A percentile compares a stretch with the other conserved stretches of the same genome.
Evolutionary conservation across 2,329 filamentous ascomycete genomes (phyloP).

Genomic region (Arachnopeziza araneosa): DNA sequence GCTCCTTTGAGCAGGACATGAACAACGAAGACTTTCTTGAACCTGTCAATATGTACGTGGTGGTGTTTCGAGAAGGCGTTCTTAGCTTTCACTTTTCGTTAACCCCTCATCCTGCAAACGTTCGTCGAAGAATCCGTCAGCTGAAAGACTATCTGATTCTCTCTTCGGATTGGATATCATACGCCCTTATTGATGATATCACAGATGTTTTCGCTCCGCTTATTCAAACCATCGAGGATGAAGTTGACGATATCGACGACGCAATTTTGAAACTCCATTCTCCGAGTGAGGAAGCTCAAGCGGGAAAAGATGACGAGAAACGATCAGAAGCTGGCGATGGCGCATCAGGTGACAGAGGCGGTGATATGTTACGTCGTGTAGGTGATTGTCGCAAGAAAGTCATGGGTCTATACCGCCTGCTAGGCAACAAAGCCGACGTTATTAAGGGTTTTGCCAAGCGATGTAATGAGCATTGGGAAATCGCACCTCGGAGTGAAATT

Average conservation of each 20-base stretch:
- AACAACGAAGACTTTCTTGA: slow-evolving; percentile 87
- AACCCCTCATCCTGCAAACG: slow-evolving; percentile 93
- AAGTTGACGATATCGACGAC: slow-evolving; percentile 96
- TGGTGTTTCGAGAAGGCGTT: slow-evolving; percentile 93
- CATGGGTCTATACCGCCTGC: slow-evolving; percentile 86
- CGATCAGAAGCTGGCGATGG: slow-evolving; percentile 38
- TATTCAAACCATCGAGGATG: slow-evolving; percentile 88
- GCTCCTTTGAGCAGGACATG: slow-evolving; percentile 92
- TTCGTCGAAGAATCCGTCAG: slow-evolving; percentile 87
- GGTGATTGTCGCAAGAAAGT: slow-evolving; percentile 96
- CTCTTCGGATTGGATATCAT: slow-evolving; percentile 96
- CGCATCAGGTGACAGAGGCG: slow-evolving; percentile 41
- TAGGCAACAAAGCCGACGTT: slow-evolving; percentile 97
- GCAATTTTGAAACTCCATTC: slow-evolving; percentile 79
- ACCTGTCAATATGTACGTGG: slow-evolving; percentile 94
- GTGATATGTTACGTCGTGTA: slow-evolving; percentile 86
- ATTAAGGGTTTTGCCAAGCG: slow-evolving; percentile 99
- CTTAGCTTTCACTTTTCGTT: slow-evolving; percentile 97
- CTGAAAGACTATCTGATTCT: slow-evolving; percentile 89
- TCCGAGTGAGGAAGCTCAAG: slow-evolving; percentile 33
- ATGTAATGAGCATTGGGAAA: slow-evolving; percentile 97
- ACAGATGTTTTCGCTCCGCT: slow-evolving; percentile 93
- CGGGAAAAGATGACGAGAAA: slow-evolving; percentile 39
- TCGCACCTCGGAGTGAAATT: slow-evolving; percentile 91
- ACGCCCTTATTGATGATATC: slow-evolving; percentile 96